Base-by-base conservation (phyloP, 768 basidiomycete genomes). In the Xerocomus brunneocitrinus region DNA sequence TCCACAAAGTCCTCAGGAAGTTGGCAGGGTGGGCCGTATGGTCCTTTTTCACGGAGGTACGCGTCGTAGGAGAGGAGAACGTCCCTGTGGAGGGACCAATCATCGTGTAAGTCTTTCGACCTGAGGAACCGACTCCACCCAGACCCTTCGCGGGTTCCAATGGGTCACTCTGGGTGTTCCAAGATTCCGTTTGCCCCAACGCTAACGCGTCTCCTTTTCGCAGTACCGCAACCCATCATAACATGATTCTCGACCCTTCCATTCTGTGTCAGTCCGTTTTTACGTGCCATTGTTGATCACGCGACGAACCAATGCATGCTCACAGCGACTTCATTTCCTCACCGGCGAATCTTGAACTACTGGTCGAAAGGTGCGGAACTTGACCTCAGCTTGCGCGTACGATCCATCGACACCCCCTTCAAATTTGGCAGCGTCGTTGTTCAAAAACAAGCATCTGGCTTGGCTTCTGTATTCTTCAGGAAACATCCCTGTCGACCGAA, bases 401-500 rank as follows among this genome's bases (percentile, higher is more conserved):
- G 48, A 56, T 58, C 44, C 49, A 54, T 32, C 54, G 52, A 56
- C 34, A 49, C 49, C 47, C 13, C 36, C 41, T 52, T 62, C 54
- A 44, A 66, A 65, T 60, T 38, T 31, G 60, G 50, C 32, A 86
- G 88, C 87, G 24, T 79, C 82, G 44, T 75, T 99, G 42, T 98
- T 95, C 68, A 79, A 73, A 16, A 87, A 97, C 66, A 91, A 91
- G 3, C 68, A 83, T 9, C 73, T 87, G 52, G 78, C 79, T 27
- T 85, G 82, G 58, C 79, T 98, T 54, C 77, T 98, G 8, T 80
- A 81, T 49, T 88, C 89, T 56, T 89, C 95, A 2, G 95, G 97
- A n/a, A 97, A 97, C 69, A 95, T 99, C 58, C 94, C 95, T 24
- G 95, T 98, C 34, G 95, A 97, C 70, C 83, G 97, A 55, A 94